Conservation (phyloP, 371 early-diverging fungal genomes). For the Funneliformis caledonium region DNA sequence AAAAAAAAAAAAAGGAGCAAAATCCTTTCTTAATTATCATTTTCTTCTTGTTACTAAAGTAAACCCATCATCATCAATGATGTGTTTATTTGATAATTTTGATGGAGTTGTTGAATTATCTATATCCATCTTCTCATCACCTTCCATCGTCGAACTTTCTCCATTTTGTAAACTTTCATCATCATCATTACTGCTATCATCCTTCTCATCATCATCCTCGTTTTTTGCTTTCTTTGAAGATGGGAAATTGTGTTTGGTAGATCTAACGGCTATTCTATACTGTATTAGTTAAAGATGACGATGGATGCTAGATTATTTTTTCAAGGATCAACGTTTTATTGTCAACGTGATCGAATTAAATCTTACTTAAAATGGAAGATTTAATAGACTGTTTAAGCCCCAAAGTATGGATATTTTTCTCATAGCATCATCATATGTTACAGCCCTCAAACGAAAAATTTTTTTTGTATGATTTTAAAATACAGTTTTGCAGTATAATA, state of each 20-base stretch:
- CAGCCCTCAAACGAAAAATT: too few relatives aligned
- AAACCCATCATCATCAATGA: conserved; percentile 31
- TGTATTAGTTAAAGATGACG: too few relatives aligned
- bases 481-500: too few relatives aligned
- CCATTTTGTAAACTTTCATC: background rate
- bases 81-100: conserved; percentile 2
- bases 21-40: background rate
- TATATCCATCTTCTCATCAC: background rate
- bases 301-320: too few relatives aligned
- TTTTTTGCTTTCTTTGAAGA: background rate
- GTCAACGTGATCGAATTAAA: too few relatives aligned
- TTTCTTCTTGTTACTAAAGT: conserved; percentile 1
- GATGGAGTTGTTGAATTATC: background rate
- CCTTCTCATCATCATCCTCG: background rate
- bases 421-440: too few relatives aligned
- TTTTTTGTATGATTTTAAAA: too few relatives aligned
- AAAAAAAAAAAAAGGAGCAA: background rate
- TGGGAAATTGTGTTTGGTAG: background rate
- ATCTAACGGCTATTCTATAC: too few relatives aligned
- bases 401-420: too few relatives aligned
- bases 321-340: too few relatives aligned
- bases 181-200: background rate
- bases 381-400: too few relatives aligned
- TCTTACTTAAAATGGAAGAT: too few relatives aligned
- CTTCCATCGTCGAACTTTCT: background rate